These are phyloP conservation scores for Exophiala viscosa DNA, from an alignment of 2,329 filamentous ascomycete genomes.

Conservation along the genomic window DNA sequence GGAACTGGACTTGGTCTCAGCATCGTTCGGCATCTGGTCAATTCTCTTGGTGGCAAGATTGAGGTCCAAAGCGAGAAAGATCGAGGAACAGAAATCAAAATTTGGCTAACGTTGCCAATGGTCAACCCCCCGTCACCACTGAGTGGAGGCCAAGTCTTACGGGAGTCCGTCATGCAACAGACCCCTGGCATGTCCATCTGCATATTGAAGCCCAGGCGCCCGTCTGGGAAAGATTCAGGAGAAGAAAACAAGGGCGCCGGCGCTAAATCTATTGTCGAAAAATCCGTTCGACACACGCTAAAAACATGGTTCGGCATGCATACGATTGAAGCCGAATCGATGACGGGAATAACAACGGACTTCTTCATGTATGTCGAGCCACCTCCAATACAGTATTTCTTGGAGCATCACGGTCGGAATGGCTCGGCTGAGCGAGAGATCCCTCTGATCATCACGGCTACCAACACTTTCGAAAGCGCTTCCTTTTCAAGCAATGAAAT, in stretches of 20 bases:
- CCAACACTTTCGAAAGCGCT: slow-evolving; percentile 33
- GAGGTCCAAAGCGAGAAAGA: slow-evolving; percentile 29
- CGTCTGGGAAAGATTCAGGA: too few relatives aligned
- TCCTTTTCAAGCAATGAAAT: slow-evolving; percentile 13
- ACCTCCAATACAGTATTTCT: slow-evolving; percentile 31
- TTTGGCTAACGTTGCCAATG: slow-evolving; percentile 4
- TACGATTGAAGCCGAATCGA: slow-evolving; percentile 3
- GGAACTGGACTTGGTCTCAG: slow-evolving; percentile 61
- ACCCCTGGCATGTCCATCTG: too few relatives aligned
- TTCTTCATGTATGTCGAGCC: slow-evolving; percentile 10
- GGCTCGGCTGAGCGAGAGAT: slow-evolving; percentile 25
- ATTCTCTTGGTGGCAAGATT: slow-evolving; percentile 30
- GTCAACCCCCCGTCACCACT: too few relatives aligned
- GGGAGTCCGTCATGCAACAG: too few relatives aligned
- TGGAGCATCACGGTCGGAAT: slow-evolving; percentile 32
- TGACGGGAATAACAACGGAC: neutral
- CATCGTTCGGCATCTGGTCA: slow-evolving; percentile 47
- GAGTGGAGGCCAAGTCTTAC: too few relatives aligned
- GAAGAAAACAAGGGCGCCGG: too few relatives aligned
- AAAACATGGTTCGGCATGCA: too few relatives aligned
- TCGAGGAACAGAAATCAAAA: slow-evolving; percentile 27
- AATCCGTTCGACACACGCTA: slow-evolving; percentile 26
- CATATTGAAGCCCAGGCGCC: too few relatives aligned
- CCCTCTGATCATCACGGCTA: slow-evolving; percentile 35
- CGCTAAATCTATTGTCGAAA: slow-evolving; percentile 28